Evolutionary conservation across 2,329 filamentous ascomycete species (phyloP).

Genomic region (Trichoderma breve): DNA sequence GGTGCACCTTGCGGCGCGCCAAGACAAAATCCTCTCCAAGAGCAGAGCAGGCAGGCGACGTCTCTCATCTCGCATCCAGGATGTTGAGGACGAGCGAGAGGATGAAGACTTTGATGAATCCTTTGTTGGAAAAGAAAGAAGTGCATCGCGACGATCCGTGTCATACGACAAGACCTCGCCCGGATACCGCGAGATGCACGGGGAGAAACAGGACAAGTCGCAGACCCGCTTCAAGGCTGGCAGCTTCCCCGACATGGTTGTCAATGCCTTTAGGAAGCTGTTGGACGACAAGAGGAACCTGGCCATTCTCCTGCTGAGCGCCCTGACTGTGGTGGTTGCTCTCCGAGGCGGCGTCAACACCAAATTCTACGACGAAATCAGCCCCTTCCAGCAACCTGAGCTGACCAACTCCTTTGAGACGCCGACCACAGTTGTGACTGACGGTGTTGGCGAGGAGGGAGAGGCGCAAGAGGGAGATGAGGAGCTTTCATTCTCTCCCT

Average conservation of each 20-base stretch:
- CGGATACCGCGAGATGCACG: conserved; percentile 55
- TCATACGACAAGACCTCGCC: conserved; percentile 16
- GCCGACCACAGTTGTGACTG: conserved; percentile 16
- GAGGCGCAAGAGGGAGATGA: neutral
- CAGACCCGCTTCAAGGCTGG: conserved; percentile 37
- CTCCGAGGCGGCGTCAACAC: conserved; percentile 30
- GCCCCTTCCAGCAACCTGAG: conserved; percentile 33
- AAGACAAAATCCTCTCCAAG: conserved; percentile 39
- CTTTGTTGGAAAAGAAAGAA: conserved; percentile 4
- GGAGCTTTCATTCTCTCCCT: conserved; percentile 4
- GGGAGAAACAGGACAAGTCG: conserved; percentile 36
- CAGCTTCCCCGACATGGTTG: conserved; percentile 52
- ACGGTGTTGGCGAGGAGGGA: neutral
- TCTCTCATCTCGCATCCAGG: conserved; percentile 26
- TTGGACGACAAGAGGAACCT: conserved; percentile 60
- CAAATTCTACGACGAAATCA: neutral
- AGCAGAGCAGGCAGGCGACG: neutral
- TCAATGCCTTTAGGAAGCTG: conserved; percentile 53
- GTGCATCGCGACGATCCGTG: conserved; percentile 22
- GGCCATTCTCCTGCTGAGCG: conserved; percentile 52
- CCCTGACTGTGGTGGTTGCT: conserved; percentile 54
- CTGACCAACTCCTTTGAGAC: conserved; percentile 26
- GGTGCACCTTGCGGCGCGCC: conserved; percentile 50
- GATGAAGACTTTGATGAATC: conserved; percentile 10
- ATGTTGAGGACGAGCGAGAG: conserved; percentile 27